These are phyloP conservation scores for Tolypocladium inflatum DNA, from an alignment of 2,329 filamentous ascomycete genomes.

Conservation along the genomic window DNA sequence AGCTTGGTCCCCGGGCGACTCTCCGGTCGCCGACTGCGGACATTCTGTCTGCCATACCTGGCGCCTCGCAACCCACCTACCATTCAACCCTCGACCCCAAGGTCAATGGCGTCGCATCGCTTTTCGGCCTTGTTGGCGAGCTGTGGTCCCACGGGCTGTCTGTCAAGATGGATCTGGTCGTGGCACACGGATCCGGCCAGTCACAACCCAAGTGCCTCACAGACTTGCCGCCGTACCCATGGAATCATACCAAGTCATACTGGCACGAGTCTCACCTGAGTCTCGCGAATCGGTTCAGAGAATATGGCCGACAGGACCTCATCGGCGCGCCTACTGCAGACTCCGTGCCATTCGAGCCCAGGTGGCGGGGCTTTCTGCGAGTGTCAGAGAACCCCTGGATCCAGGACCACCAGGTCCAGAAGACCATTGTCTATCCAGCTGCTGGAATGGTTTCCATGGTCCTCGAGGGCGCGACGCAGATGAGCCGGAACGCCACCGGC, in stretches of 20 bases:
- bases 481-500: conserved; percentile 14
- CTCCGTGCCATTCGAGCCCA: conserved; percentile 32
- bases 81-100: conserved; percentile 17
- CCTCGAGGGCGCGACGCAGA: conserved; percentile 34
- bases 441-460: conserved; percentile 41
- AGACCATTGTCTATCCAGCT: conserved; percentile 39
- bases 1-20: conserved; percentile 28
- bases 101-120: conserved; percentile 9
- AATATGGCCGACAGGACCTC: conserved; percentile 38
- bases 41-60: conserved; percentile 14
- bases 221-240: conserved; percentile 42
- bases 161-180: conserved; percentile 20
- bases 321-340: conserved; percentile 37
- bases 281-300: conserved; percentile 30
- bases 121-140: conserved; percentile 22
- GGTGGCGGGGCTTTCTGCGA: conserved; percentile 40
- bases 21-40: conserved; percentile 27
- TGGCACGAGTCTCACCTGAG: conserved; percentile 44
- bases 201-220: conserved; percentile 24
- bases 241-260: conserved; percentile 42
- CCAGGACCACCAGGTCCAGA: conserved; percentile 40
- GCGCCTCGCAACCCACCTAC: conserved; percentile 10
- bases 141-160: conserved; percentile 26
- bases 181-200: conserved; percentile 9
- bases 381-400: conserved; percentile 42